phyloP scores from a whole-genome alignment of 345 rosid genomes.

The Cardamine resedifolia region DNA sequence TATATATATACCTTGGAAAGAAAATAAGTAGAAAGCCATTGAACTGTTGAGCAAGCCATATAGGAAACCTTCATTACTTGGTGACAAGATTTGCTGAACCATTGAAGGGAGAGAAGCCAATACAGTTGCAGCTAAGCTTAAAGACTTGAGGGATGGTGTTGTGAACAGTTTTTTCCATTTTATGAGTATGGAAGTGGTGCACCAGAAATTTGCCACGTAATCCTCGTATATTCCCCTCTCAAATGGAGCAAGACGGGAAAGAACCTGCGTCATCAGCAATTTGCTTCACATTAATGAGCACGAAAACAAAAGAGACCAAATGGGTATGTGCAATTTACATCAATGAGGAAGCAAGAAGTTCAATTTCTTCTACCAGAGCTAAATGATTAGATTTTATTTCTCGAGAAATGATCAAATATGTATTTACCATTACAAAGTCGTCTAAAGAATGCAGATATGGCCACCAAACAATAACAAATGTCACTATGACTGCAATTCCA shows the following conservation, averaged over 20 bases:
- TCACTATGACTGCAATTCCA: constrained; percentile 61
- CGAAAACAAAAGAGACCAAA: neutral
- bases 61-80: constrained; percentile 78
- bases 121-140: constrained; percentile 68
- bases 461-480: constrained; percentile 89
- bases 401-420: neutral
- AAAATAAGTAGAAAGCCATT: constrained; percentile 79
- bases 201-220: constrained; percentile 97
- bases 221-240: constrained; percentile 98
- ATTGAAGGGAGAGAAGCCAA: constrained; percentile 77
- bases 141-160: constrained; percentile 50
- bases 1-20: constrained; percentile 67
- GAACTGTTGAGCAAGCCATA: constrained; percentile 80
- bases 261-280: constrained; percentile 54
- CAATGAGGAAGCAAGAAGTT: constrained; percentile 12
- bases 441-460: constrained; percentile 73
- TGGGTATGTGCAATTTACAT: neutral
- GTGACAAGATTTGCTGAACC: constrained; percentile 79
- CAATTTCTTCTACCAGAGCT: neutral
- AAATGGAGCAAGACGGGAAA: constrained; percentile 90
- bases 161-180: constrained; percentile 86
- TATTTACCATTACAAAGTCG: constrained; percentile 59
- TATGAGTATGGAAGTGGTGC: constrained; percentile 67
- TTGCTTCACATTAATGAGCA: neutral
- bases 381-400: neutral